Base-by-base conservation (phyloP, 352 stramenopile genomes). In the Sclerospora graminicola region DNA sequence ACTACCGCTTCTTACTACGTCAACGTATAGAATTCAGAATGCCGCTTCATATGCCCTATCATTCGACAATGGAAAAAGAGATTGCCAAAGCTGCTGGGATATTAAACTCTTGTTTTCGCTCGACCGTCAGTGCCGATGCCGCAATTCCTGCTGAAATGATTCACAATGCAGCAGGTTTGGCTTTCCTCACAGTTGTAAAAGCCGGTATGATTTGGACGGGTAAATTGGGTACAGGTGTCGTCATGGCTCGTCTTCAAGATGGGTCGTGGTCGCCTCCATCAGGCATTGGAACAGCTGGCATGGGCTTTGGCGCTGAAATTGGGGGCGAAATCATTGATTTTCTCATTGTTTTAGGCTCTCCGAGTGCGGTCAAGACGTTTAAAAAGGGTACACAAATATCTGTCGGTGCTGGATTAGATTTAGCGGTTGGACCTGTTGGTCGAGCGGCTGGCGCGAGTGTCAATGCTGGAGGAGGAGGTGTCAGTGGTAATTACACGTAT, bases 41-140 rank as follows among this genome's bases (percentile, higher is more conserved):
- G 80, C 70, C 73, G 53, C 63, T 93, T 35, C 84, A 93, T 66
- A 76, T 82, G 61, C 81, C 81, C 30, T 90, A 89, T 51, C 68
- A 77, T 61, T 90, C 81, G 26, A 83, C 66, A 10, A 93, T 93
- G 81, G 78, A 89, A 50, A 90, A 90, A 63, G 81, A 93, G 62
- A 51, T 90, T 38, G 48, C 62, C 37, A 93, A 93, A 54, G 78
- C 76, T 20, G 65, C 78, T 27, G 83, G 71, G 45, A 93, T 93
- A 48, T 53, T 93, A 52, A 75, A 90, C 49, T 75, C 74, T 20
- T 93, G 88, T 54, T 90, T 93, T 56, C 56, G 66, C 58, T 88
- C 78, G 32, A 77, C 64, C 2, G 33, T 90, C 1, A 62, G 75
- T 34, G 75, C 76, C 27, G 81, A 93, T 64, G 74, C 63, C 36